These are phyloP conservation scores for Aspergillus melleus DNA, from an alignment of 2,329 filamentous ascomycete species.

Conservation along the genomic window DNA sequence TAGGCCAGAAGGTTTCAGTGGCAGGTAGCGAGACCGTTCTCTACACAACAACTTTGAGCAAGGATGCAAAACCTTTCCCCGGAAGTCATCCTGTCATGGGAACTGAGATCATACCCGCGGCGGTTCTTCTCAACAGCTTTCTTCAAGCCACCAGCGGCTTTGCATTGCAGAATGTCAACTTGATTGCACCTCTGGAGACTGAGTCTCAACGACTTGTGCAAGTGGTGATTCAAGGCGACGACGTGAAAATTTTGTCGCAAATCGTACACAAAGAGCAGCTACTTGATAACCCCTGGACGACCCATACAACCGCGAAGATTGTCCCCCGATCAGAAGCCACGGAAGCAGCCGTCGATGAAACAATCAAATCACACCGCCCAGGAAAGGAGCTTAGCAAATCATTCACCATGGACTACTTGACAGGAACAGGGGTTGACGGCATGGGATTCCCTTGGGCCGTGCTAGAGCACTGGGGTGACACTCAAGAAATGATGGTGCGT, in stretches of 20 bases:
- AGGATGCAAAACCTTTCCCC: conserved; percentile 44
- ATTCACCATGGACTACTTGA: conserved; percentile 43
- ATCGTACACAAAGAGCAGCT: conserved; percentile 19
- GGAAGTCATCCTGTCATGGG: conserved; percentile 42
- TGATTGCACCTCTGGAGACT: conserved; percentile 38
- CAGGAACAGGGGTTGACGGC: conserved; percentile 40
- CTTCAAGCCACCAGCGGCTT: conserved; percentile 31
- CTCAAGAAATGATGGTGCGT: conserved; percentile 42
- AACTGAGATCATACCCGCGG: conserved; percentile 47
- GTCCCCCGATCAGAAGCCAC: neutral
- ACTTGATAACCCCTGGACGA: conserved; percentile 10
- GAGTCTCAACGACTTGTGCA: conserved; percentile 38
- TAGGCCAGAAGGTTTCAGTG: conserved; percentile 32
- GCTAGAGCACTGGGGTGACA: conserved; percentile 39
- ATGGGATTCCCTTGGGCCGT: conserved; percentile 48
- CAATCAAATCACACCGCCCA: conserved; percentile 29
- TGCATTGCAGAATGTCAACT: conserved; percentile 31
- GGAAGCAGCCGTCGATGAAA: conserved; percentile 3
- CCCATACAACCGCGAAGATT: conserved; percentile 16
- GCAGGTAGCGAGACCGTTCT: conserved; percentile 30
- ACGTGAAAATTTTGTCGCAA: conserved; percentile 36
- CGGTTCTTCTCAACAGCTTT: conserved; percentile 45
- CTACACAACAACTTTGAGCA: conserved; percentile 39
- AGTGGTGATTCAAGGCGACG: conserved; percentile 32
- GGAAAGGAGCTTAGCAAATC: conserved; percentile 18